phyloP scores from a whole-genome alignment of 768 basidiomycete genomes.

The Tylopilus cervinicoccineus region DNA sequence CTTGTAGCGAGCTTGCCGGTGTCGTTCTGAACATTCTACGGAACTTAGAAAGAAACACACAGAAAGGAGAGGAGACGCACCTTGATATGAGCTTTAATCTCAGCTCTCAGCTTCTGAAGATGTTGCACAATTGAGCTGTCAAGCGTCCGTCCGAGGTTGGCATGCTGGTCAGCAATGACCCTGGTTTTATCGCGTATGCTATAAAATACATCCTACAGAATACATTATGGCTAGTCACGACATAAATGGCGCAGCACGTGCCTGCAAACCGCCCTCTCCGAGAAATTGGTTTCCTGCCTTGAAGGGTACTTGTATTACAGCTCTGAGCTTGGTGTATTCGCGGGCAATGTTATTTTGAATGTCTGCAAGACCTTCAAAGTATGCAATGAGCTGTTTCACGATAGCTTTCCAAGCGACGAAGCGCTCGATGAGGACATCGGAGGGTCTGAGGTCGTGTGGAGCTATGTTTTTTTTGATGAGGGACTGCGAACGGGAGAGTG shows the following conservation, averaged over 20 bases:
- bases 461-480: slow-evolving; percentile 95
- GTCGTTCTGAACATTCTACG: slow-evolving; percentile 88
- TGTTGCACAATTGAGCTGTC: slow-evolving; percentile 98
- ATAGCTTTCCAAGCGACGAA: slow-evolving; percentile 95
- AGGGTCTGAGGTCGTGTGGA: slow-evolving; percentile 84
- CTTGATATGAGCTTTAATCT: slow-evolving; percentile 98
- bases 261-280: slow-evolving; percentile 95
- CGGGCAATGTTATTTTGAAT: slow-evolving; percentile 93
- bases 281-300: slow-evolving; percentile 94
- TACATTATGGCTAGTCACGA: background rate
- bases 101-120: slow-evolving; percentile 87
- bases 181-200: slow-evolving; percentile 91
- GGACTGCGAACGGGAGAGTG: slow-evolving; percentile 74
- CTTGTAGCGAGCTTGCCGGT: slow-evolving; percentile 87
- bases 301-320: slow-evolving; percentile 97
- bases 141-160: slow-evolving; percentile 92
- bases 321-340: slow-evolving; percentile 90
- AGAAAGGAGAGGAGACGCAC: slow-evolving; percentile 32
- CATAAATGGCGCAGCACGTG: slow-evolving; percentile 24
- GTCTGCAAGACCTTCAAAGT: slow-evolving; percentile 65
- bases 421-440: slow-evolving; percentile 94
- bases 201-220: slow-evolving; percentile 81
- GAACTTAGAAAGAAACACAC: background rate
- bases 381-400: slow-evolving; percentile 91
- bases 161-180: slow-evolving; percentile 91